phyloP scores from a whole-genome alignment of 1,284 basidiomycete genomes.

The Cutaneotrichosporon sp. region DNA sequence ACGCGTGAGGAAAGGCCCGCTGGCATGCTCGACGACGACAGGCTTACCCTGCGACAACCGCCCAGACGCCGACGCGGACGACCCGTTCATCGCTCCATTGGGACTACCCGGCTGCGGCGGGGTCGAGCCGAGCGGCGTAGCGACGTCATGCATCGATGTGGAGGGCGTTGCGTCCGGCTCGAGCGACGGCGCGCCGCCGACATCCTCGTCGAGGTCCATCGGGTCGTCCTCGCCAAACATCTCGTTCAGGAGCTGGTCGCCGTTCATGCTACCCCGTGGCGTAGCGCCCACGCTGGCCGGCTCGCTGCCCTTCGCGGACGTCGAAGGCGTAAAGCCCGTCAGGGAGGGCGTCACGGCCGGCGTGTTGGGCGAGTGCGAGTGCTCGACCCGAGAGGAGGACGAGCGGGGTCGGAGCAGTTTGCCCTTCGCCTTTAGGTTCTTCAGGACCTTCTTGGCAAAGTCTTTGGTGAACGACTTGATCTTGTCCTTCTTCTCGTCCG shows the following conservation, averaged over 20 bases:
- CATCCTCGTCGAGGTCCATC: slow-evolving; percentile 6
- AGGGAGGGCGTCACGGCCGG: slow-evolving; percentile 2
- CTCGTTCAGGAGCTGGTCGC: slow-evolving; percentile 14
- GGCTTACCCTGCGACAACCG: neutral
- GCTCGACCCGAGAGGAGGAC: neutral
- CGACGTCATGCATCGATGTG: neutral
- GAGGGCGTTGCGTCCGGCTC: slow-evolving; percentile 1
- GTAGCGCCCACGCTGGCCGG: neutral
- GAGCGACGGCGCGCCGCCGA: neutral
- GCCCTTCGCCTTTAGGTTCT: slow-evolving; percentile 44
- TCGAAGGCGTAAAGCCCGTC: slow-evolving; percentile 1
- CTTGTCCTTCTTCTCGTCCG: slow-evolving; percentile 80
- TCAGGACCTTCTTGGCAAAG: slow-evolving; percentile 55
- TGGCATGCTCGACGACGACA: slow-evolving; percentile 12
- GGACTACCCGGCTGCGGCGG: slow-evolving; percentile 1
- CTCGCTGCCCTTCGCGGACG: neutral
- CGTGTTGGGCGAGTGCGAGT: slow-evolving; percentile 6
- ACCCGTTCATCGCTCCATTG: neutral
- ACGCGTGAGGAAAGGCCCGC: slow-evolving; percentile 7
- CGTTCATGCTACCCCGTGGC: neutral
- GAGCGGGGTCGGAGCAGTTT: slow-evolving; percentile 23
- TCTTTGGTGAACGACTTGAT: slow-evolving; percentile 93
- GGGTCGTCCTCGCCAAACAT: slow-evolving; percentile 21
- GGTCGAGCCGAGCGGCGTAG: slow-evolving; percentile 3
- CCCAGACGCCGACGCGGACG: neutral